Conservation (phyloP, 495 filamentous ascomycete species). For the Hypomontagnella monticulosa region DNA sequence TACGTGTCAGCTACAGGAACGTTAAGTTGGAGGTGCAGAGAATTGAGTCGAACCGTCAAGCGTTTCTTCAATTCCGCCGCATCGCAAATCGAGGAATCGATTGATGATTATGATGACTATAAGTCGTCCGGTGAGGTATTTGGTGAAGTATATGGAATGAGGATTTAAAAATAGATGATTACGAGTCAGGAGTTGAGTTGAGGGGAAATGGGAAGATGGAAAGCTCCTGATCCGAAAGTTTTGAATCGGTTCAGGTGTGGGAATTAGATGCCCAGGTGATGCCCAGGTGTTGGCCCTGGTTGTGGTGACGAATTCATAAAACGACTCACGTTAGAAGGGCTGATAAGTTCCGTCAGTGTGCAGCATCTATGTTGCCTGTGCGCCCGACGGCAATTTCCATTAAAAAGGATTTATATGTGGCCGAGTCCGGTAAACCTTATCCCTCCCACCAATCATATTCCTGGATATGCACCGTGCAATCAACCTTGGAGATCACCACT, state of each 20-base stretch:
- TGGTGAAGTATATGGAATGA: slow-evolving; percentile 9
- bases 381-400: background rate
- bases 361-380: slow-evolving; percentile 9
- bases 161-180: background rate
- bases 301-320: slow-evolving; percentile 38
- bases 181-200: slow-evolving; percentile 5
- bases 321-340: slow-evolving; percentile 33
- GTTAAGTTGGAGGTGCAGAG: slow-evolving; percentile 43
- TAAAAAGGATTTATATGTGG: slow-evolving; percentile 30
- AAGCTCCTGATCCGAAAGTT: slow-evolving; percentile 20
- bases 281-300: too few relatives aligned
- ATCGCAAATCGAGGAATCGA: slow-evolving; percentile 32
- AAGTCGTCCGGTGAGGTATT: background rate
- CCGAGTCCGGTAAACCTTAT: slow-evolving; percentile 15
- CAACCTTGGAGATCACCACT: too few relatives aligned
- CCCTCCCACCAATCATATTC: background rate
- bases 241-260: slow-evolving; percentile 28
- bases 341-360: slow-evolving; percentile 4
- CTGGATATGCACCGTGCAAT: background rate
- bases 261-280: too few relatives aligned
- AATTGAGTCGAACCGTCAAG: slow-evolving; percentile 60
- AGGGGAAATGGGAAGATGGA: background rate
- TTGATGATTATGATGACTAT: slow-evolving; percentile 6
- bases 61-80: slow-evolving; percentile 46
- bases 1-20: slow-evolving; percentile 44